A percentile compares a stretch with the other conserved stretches of the same genome.
Conservation (phyloP, 139 green algal species). For the Raphidocelis subcapitata region DNA sequence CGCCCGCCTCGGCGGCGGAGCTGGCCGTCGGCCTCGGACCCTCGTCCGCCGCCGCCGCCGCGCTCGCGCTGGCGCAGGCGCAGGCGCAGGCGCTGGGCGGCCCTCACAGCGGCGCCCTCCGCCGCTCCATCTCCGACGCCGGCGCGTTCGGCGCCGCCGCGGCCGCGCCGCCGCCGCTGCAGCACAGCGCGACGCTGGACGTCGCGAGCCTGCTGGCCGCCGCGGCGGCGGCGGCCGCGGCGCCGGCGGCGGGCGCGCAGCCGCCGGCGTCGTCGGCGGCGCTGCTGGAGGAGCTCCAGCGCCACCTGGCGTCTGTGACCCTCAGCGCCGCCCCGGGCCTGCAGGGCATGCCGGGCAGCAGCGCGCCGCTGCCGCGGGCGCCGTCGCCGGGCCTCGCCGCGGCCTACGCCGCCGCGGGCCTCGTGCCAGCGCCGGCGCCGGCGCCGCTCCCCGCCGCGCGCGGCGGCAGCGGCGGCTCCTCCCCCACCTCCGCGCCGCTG, state of each 20-base stretch:
- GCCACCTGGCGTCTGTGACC: not conserved
- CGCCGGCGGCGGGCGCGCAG: too few relatives aligned
- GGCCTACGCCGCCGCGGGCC: not conserved
- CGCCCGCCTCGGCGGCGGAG: not conserved
- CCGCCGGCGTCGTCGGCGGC: not conserved
- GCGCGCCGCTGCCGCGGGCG: not conserved
- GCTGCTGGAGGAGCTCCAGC: not conserved
- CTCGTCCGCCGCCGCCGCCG: not conserved
- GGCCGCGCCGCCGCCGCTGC: too few relatives aligned
- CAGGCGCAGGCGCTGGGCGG: too few relatives aligned
- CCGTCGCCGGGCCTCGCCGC: not conserved
- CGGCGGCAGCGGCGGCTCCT: not conserved
- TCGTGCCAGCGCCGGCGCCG: constrained; percentile 14
- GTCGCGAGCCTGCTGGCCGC: too few relatives aligned
- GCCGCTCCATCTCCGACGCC: too few relatives aligned
- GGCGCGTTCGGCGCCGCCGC: too few relatives aligned
- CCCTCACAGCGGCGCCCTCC: too few relatives aligned
- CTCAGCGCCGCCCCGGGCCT: not conserved
- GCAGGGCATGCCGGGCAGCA: not conserved
- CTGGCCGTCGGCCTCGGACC: too few relatives aligned
- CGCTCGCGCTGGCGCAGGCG: not conserved
- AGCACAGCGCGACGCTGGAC: too few relatives aligned
- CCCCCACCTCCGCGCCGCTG: not conserved
- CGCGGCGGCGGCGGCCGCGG: too few relatives aligned
- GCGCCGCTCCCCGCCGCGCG: constrained; percentile 9